A percentile compares a stretch with the other conserved stretches of the same genome.
Evolutionary conservation across 2,329 filamentous ascomycete genomes (phyloP).

Genomic region (Pseudogymnoascus sp.): DNA sequence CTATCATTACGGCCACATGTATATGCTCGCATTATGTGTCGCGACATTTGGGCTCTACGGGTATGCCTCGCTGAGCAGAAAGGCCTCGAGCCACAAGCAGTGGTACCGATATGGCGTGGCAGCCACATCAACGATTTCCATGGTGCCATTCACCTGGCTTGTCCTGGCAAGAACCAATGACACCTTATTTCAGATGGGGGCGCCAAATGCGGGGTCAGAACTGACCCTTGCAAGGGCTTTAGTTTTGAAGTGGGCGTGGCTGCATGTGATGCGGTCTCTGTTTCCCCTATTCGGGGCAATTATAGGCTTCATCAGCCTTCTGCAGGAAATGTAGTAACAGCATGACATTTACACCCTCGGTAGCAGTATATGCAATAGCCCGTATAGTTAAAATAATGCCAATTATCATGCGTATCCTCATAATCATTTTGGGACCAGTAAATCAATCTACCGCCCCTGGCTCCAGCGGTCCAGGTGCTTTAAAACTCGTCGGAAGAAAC

Average conservation of each 20-base stretch:
- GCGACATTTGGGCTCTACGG: constrained; percentile 23
- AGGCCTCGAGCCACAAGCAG: background rate
- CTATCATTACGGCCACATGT: too few relatives aligned
- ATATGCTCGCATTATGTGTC: too few relatives aligned
- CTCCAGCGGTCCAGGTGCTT: background rate
- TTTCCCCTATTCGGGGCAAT: constrained; percentile 20
- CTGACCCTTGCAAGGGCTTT: constrained; percentile 16
- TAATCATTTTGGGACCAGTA: background rate
- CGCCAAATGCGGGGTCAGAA: background rate
- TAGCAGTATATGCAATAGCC: background rate
- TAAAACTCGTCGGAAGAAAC: background rate
- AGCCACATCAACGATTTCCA: constrained; percentile 23
- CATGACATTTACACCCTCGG: background rate
- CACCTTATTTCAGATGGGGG: constrained; percentile 22
- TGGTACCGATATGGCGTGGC: constrained; percentile 13
- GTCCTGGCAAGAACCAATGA: constrained; percentile 32
- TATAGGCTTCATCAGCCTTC: constrained; percentile 10
- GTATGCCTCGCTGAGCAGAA: constrained; percentile 14
- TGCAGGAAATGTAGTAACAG: background rate
- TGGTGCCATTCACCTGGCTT: constrained; percentile 34
- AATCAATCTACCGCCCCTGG: background rate
- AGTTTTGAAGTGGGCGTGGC: constrained; percentile 23
- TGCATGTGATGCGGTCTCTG: constrained; percentile 23
- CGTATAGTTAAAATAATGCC: background rate
- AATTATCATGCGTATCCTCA: background rate